Percentiles rank a stretch among this genome's conserved stretches.
Evolutionary conservation across 306 rosid genomes (phyloP).

Genomic region (Vachellia collinsii): DNA sequence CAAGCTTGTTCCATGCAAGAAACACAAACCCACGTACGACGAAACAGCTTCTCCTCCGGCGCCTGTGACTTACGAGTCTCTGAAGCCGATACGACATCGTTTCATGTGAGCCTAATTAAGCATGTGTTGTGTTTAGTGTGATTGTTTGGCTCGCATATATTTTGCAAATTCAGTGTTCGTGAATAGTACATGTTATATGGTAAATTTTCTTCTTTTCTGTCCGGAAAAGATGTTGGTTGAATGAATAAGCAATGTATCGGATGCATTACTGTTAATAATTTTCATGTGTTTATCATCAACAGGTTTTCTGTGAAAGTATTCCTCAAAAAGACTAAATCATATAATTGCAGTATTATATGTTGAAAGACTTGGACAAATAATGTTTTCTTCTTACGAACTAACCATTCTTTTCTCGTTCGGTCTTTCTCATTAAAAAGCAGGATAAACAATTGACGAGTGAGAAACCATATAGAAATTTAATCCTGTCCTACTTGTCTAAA

Average conservation of each 20-base stretch:
- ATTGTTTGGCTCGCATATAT: not conserved
- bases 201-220: not conserved
- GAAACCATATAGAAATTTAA: not conserved
- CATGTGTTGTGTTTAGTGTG: not conserved
- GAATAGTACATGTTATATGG: not conserved
- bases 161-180: not conserved
- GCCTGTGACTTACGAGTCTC: slow-evolving; percentile 40
- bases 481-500: not conserved
- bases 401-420: not conserved
- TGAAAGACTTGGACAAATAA: not conserved
- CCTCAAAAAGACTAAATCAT: not conserved
- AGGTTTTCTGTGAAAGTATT: not conserved
- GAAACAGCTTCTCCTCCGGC: slow-evolving; percentile 4
- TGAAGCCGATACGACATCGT: slow-evolving; percentile 32
- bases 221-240: too few species aligned
- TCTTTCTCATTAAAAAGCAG: not conserved
- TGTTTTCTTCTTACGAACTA: not conserved
- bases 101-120: not conserved
- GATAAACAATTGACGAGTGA: not conserved
- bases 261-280: not conserved
- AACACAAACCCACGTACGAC: not conserved
- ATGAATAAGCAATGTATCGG: not conserved
- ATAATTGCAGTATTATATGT: not conserved
- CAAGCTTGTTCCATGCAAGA: slow-evolving; percentile 47
- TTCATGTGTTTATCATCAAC: not conserved